These are phyloP conservation scores for Tolypocladium guangdongense DNA, from an alignment of 2,329 filamentous ascomycete genomes.

Conservation along the genomic window DNA sequence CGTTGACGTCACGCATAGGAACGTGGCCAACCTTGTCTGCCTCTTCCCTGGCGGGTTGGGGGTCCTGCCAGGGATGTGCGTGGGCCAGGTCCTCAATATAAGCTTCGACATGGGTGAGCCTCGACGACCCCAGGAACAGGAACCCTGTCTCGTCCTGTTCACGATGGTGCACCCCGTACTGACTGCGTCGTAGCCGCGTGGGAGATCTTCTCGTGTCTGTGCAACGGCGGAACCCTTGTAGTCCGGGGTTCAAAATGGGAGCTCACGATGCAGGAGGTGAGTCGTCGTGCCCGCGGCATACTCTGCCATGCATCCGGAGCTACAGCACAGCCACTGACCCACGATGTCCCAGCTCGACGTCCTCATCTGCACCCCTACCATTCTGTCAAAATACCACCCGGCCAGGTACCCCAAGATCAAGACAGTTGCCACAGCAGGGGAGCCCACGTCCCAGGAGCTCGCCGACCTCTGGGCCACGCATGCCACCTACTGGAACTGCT, in stretches of 20 bases:
- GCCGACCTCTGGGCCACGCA: conserved; percentile 44
- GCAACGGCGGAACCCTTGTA: conserved; percentile 46
- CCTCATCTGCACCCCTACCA: conserved; percentile 44
- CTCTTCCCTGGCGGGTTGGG: conserved; percentile 38
- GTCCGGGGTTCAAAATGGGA: conserved; percentile 40
- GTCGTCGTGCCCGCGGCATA: conserved; percentile 1
- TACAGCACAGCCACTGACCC: not conserved
- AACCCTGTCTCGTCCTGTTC: not conserved
- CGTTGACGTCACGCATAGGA: conserved; percentile 44
- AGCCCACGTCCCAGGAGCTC: conserved; percentile 37
- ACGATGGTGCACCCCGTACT: conserved; percentile 1
- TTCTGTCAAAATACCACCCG: conserved; percentile 37
- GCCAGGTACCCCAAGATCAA: conserved; percentile 38
- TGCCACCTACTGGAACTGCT: conserved; percentile 43
- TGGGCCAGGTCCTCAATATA: conserved; percentile 45
- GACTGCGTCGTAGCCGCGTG: conserved; percentile 36
- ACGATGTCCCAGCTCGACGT: conserved; percentile 31
- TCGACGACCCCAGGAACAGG: not conserved
- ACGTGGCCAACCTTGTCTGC: conserved; percentile 43
- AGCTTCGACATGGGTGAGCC: conserved; percentile 50
- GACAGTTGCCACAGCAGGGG: conserved; percentile 43
- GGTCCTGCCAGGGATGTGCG: conserved; percentile 36
- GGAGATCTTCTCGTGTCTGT: conserved; percentile 46
- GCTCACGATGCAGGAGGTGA: conserved; percentile 32
- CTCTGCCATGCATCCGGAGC: not conserved